A percentile compares a stretch with the other conserved stretches of the same genome.
Evolutionary conservation across 139 green algal species (phyloP).

Genomic region (Klebsormidium nitens): DNA sequence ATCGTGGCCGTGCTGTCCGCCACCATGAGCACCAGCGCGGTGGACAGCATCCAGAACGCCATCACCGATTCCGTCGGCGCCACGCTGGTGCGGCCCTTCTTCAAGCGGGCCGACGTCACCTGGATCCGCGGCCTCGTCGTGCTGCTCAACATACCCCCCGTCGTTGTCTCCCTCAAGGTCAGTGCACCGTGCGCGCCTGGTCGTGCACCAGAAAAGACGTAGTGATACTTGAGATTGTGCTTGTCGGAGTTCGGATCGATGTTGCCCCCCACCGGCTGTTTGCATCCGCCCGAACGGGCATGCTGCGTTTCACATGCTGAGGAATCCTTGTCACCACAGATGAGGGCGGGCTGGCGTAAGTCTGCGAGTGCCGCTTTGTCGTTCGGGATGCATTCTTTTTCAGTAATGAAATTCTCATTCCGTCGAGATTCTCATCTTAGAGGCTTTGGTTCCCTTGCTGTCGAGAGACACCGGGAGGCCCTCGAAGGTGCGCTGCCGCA

Average conservation of each 20-base stretch:
- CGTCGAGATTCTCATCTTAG: too few relatives aligned
- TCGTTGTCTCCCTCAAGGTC: conserved; percentile 45
- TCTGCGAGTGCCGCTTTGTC: too few relatives aligned
- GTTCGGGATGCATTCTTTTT: too few relatives aligned
- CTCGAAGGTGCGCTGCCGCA: background rate
- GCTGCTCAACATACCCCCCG: conserved; percentile 66
- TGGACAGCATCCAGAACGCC: conserved; percentile 58
- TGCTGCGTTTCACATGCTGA: background rate
- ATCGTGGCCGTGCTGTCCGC: conserved; percentile 54
- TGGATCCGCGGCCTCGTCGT: conserved; percentile 58
- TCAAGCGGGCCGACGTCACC: conserved; percentile 1
- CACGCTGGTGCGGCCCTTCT: conserved; percentile 34
- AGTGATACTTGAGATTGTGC: background rate
- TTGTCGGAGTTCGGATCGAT: background rate
- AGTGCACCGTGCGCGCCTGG: too few relatives aligned
- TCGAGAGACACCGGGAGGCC: background rate
- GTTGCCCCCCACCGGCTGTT: too few relatives aligned
- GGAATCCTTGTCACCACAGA: background rate
- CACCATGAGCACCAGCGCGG: conserved; percentile 64
- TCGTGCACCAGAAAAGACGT: background rate
- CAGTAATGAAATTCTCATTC: too few relatives aligned
- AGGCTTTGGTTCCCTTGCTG: background rate
- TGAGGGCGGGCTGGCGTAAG: background rate
- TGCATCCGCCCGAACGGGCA: background rate
- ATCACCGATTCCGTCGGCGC: conserved; percentile 44